phyloP scores from a whole-genome alignment of 2,329 filamentous ascomycete species.

The Verticillium zaregamsianum region DNA sequence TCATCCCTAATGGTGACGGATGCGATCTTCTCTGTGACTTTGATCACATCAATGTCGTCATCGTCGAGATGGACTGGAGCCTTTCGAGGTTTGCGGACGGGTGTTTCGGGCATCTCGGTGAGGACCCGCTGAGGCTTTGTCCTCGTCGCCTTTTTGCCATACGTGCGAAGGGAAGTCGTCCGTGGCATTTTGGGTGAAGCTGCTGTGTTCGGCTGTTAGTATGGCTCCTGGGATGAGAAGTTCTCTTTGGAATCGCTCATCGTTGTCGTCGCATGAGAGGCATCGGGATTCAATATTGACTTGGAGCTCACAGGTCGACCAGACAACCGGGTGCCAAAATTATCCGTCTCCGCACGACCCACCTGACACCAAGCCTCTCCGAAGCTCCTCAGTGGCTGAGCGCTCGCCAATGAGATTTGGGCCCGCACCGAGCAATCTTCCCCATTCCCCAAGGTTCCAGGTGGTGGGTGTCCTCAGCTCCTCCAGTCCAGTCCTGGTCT shows the following conservation, averaged over 20 bases:
- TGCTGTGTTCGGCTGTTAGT: not conserved
- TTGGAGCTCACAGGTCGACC: not conserved
- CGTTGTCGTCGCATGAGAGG: not conserved
- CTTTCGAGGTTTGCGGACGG: conserved; percentile 28
- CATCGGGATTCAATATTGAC: not conserved
- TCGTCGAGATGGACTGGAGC: not conserved
- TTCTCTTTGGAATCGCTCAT: not conserved
- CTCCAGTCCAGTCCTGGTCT: not conserved
- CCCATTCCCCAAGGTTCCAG: conserved; percentile 6
- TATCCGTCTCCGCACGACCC: not conserved
- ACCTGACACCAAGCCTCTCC: not conserved
- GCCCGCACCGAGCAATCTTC: not conserved
- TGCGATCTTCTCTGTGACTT: conserved; percentile 30
- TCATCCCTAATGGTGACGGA: conserved; percentile 22
- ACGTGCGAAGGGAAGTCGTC: conserved; percentile 31
- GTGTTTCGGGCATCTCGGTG: conserved; percentile 47
- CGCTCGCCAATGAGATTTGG: conserved; percentile 1
- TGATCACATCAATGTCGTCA: conserved; percentile 17
- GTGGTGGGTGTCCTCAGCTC: not conserved
- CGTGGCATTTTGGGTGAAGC: not conserved
- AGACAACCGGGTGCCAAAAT: conserved; percentile 1
- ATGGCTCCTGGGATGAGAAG: not conserved
- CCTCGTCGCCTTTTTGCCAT: conserved; percentile 44
- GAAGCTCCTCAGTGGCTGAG: not conserved
- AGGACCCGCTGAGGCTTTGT: conserved; percentile 45